Conservation (phyloP, 768 basidiomycete species). For the Tubosaeta sp. region DNA sequence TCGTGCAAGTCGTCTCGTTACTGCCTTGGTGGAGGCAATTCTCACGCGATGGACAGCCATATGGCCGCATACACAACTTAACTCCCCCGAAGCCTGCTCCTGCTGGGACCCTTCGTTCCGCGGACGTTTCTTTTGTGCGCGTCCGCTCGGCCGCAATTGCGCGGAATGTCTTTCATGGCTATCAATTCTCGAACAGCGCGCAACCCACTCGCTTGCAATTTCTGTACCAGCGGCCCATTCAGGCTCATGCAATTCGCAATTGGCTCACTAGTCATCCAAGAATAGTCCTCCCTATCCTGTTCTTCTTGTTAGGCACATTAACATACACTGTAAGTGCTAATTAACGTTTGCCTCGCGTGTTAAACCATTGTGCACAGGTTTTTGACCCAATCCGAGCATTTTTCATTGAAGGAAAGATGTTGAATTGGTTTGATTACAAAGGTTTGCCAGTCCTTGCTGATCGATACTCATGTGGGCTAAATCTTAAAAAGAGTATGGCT, state of each 20-base stretch:
- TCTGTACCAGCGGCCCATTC: slow-evolving; percentile 60
- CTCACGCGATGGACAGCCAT: slow-evolving; percentile 49
- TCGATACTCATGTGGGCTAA: background rate
- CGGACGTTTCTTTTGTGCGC: slow-evolving; percentile 58
- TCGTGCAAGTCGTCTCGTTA: slow-evolving; percentile 48
- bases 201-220: slow-evolving; percentile 46
- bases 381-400: slow-evolving; percentile 89
- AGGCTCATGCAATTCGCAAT: slow-evolving; percentile 61
- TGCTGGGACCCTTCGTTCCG: slow-evolving; percentile 61
- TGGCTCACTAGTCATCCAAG: slow-evolving; percentile 88
- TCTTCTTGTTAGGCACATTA: slow-evolving; percentile 86
- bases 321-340: slow-evolving; percentile 70
- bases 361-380: slow-evolving; percentile 45
- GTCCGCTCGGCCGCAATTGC: slow-evolving; percentile 74
- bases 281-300: slow-evolving; percentile 72
- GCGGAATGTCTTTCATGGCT: slow-evolving; percentile 75
- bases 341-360: background rate
- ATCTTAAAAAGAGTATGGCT: slow-evolving; percentile 50
- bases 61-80: slow-evolving; percentile 74
- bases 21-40: background rate
- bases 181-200: slow-evolving; percentile 32
- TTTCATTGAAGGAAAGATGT: slow-evolving; percentile 77
- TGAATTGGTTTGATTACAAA: slow-evolving; percentile 80
- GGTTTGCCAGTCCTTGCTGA: slow-evolving; percentile 36
- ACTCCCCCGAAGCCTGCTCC: slow-evolving; percentile 55